Evolutionary conservation across 345 rosid species (phyloP).

Genomic region (Toxicodendron radicans): DNA sequence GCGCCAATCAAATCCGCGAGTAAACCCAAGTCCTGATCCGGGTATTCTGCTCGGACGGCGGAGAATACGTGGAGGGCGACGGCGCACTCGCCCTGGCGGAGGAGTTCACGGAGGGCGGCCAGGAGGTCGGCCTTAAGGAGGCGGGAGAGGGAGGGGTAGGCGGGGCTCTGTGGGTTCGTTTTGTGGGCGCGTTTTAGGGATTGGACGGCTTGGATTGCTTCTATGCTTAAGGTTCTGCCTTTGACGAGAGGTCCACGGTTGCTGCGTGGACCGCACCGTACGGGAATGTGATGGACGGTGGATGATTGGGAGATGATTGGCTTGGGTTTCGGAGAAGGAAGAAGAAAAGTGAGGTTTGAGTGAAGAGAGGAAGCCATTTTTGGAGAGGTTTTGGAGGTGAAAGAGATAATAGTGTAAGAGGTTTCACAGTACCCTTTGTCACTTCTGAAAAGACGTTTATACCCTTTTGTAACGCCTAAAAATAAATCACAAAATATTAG

Average conservation of each 20-base stretch:
- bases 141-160: constrained; percentile 67
- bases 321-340: constrained; percentile 15
- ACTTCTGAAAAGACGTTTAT: background rate
- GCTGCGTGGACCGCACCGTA: constrained; percentile 71
- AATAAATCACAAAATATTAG: too few relatives aligned
- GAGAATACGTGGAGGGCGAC: constrained; percentile 76
- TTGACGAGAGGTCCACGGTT: constrained; percentile 85
- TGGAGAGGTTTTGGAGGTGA: background rate
- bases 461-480: background rate
- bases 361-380: constrained; percentile 24
- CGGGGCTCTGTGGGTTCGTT: constrained; percentile 26
- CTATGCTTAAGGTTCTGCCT: constrained; percentile 78
- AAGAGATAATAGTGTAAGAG: background rate
- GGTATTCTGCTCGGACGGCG: constrained; percentile 61
- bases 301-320: constrained; percentile 2
- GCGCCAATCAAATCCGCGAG: constrained; percentile 64
- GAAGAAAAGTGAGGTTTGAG: constrained; percentile 26
- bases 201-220: constrained; percentile 93
- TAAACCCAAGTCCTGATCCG: constrained; percentile 46
- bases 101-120: constrained; percentile 72
- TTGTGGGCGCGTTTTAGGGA: constrained; percentile 66
- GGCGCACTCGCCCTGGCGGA: constrained; percentile 68
- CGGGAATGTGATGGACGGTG: constrained; percentile 13
- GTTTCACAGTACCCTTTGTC: background rate
- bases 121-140: constrained; percentile 70